Evolutionary conservation across 2,329 filamentous ascomycete species (phyloP).

Genomic region (Aspergillus latus): DNA sequence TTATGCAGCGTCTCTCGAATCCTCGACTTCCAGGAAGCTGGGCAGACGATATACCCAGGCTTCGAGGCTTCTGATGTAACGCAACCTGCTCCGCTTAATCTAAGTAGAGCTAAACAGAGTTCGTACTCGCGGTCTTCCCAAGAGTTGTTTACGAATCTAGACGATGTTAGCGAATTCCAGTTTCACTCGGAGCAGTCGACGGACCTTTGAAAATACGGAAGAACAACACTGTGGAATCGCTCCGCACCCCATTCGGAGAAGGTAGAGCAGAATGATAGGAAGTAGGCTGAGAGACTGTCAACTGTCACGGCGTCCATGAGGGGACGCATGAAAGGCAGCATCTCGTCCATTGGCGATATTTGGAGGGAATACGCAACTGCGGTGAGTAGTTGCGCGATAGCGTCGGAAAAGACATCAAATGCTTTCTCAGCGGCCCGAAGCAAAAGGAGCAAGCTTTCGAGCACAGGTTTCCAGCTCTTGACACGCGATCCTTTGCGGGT

Average conservation of each 20-base stretch:
- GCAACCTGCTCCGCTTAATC: constrained; percentile 51
- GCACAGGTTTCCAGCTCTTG: constrained; percentile 66
- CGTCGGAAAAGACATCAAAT: constrained; percentile 26
- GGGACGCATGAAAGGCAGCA: constrained; percentile 68
- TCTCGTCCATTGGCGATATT: constrained; percentile 72
- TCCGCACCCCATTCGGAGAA: constrained; percentile 71
- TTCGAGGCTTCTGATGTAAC: constrained; percentile 53
- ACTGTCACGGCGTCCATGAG: constrained; percentile 66
- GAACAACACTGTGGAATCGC: constrained; percentile 75
- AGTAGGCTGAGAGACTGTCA: constrained; percentile 67
- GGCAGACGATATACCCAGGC: constrained; percentile 42
- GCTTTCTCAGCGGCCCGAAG: constrained; percentile 44
- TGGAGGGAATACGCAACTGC: constrained; percentile 67
- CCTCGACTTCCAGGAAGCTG: constrained; percentile 64
- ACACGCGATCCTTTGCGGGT: constrained; percentile 81
- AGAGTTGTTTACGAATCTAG: constrained; percentile 70
- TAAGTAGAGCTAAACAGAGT: constrained; percentile 67
- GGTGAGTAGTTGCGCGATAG: constrained; percentile 43
- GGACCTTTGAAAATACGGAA: constrained; percentile 77
- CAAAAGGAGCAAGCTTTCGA: constrained; percentile 57
- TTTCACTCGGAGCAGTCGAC: constrained; percentile 4
- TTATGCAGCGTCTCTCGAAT: constrained; percentile 68
- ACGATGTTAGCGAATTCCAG: constrained; percentile 18
- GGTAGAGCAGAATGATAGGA: constrained; percentile 81
- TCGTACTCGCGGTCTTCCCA: constrained; percentile 70